These are phyloP conservation scores for Globisporangium nagaii DNA, from an alignment of 352 stramenopile genomes.

Conservation along the genomic window DNA sequence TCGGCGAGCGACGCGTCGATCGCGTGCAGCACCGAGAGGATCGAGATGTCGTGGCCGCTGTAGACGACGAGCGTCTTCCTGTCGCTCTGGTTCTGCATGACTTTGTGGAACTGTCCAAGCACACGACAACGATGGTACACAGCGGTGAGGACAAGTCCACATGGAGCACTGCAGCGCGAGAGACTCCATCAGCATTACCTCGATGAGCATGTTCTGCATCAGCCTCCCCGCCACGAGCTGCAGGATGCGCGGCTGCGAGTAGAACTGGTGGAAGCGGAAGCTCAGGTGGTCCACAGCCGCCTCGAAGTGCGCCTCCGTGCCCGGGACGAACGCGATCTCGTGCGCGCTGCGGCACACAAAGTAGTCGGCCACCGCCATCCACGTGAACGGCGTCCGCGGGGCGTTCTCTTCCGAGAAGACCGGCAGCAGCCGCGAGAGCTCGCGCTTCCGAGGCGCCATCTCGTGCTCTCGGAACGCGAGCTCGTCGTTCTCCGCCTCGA, in stretches of 20 bases:
- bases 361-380: constrained; percentile 69
- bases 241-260: constrained; percentile 60
- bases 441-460: constrained; percentile 42
- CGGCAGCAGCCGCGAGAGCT: constrained; percentile 51
- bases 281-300: constrained; percentile 44
- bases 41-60: constrained; percentile 77
- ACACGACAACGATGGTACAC: no score
- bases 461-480: constrained; percentile 45
- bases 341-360: constrained; percentile 68
- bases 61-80: constrained; percentile 67
- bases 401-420: constrained; percentile 22
- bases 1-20: constrained; percentile 39
- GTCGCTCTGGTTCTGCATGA: constrained; percentile 20
- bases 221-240: constrained; percentile 56
- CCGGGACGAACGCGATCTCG: constrained; percentile 36
- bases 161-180: no score
- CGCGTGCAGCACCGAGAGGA: constrained; percentile 71
- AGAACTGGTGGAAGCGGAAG: constrained; percentile 81
- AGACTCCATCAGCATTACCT: no score
- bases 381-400: constrained; percentile 40
- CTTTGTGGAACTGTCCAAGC: constrained; percentile 32
- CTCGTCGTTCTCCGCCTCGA: constrained; percentile 46
- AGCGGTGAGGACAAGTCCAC: no score
- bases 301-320: constrained; percentile 38
- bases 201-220: constrained; percentile 50